A percentile compares a stretch with the other conserved stretches of the same genome.
Conservation (phyloP, 805 yeast genomes). For the Cyberlindnera mississippiensis region DNA sequence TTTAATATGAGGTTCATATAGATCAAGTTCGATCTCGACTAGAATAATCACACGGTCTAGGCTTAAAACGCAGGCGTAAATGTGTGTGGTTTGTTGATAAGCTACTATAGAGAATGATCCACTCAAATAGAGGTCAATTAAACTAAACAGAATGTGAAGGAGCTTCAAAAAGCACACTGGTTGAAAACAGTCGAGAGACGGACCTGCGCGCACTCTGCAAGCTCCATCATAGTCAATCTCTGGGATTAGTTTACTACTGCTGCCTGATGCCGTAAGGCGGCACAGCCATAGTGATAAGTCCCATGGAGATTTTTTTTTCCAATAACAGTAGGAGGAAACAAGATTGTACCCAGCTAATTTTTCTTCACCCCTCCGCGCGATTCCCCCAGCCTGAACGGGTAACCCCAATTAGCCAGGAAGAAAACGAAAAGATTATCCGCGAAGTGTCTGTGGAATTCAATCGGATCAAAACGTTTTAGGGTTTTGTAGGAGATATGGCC, state of each 20-base stretch:
- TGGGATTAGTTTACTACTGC: constrained; percentile 57
- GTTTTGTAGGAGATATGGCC: too few species aligned
- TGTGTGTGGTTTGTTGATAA: too few species aligned
- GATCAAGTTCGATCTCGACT: too few species aligned
- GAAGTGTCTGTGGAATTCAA: too few species aligned
- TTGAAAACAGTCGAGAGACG: background rate
- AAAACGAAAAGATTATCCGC: too few species aligned
- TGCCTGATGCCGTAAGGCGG: constrained; percentile 19
- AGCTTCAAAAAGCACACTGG: constrained; percentile 18
- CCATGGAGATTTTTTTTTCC: constrained; percentile 24
- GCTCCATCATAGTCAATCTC: constrained; percentile 27
- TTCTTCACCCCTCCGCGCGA: background rate
- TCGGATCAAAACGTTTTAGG: too few species aligned
- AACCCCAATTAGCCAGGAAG: too few species aligned
- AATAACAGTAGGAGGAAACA: background rate
- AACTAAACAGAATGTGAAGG: constrained; percentile 8
- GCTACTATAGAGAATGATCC: too few species aligned
- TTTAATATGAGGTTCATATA: too few species aligned
- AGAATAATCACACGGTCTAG: too few species aligned
- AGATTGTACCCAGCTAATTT: background rate
- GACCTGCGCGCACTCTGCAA: constrained; percentile 22
- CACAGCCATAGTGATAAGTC: constrained; percentile 46
- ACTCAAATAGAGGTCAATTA: background rate
- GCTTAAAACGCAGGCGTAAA: too few species aligned
- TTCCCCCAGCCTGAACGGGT: background rate